Base-by-base conservation (phyloP, 495 filamentous ascomycete species). In the Aspergillus mulundensis region DNA sequence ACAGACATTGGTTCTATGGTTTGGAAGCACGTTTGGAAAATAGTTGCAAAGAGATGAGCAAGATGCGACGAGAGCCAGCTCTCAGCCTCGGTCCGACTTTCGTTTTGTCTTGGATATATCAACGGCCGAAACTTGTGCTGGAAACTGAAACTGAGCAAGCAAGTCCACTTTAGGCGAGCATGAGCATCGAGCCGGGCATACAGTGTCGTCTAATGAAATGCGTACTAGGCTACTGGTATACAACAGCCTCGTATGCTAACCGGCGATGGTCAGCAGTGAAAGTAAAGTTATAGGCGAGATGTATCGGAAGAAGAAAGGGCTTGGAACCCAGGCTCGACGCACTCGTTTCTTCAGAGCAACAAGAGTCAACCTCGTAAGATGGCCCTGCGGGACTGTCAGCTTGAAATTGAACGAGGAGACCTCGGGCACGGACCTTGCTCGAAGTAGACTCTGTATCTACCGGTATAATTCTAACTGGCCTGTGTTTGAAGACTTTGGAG, bases 31-130 rank as follows among this genome's bases (percentile, higher is more conserved):
- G 50, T 40, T 18, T 40, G n/a, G 53, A 39, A 1, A 18, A 16
- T 38, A 5, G 50, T 32, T 30, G 20, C 8, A 24, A 54, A 53
- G 23, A 59, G 50, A 54, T 51, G 39, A 32, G 24, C 12, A 59
- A 54, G 38, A 38, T 45, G 43, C 56, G 59, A 66, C 68, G 68
- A 74, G 70, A 70, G 53, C 72, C 72, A 67, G 71, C 71, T 74
- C 71, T 71, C 46, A 44, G 39, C 20, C 23, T 59, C 51, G 14
- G 1, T 10, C 15, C 24, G n/a, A 8, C 18, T 48, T 48, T 46
- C 30, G 32, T 48, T 49, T 25, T 39, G 12, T 43, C n/a, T 34
- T 49, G 11, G 42, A 16, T 10, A 23, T 42, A 16, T 43, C 43
- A n/a, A 42, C 43, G 42, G 42, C 10, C 19, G 54, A 19, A 15